A percentile compares a stretch with the other conserved stretches of the same genome.
phyloP scores from a whole-genome alignment of 2,329 filamentous ascomycete species.

The Fusarium acutatum region DNA sequence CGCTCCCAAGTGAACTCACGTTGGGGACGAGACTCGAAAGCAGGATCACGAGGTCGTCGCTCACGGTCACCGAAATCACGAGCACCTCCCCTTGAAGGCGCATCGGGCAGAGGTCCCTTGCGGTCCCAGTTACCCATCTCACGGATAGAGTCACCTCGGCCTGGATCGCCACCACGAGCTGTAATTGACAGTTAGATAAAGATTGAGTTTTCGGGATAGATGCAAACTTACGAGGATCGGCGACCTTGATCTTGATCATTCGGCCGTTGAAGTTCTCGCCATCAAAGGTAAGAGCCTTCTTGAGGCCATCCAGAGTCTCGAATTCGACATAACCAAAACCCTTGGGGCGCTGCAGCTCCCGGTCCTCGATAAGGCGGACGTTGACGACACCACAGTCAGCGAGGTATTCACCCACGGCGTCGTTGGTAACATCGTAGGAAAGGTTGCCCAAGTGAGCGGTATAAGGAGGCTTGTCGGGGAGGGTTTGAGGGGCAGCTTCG shows the following conservation, averaged over 20 bases:
- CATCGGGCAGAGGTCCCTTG: constrained; percentile 85
- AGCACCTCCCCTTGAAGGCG: constrained; percentile 64
- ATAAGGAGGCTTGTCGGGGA: constrained; percentile 92
- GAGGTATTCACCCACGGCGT: constrained; percentile 88
- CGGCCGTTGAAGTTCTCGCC: constrained; percentile 86
- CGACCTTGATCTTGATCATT: constrained; percentile 91
- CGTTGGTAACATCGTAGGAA: constrained; percentile 89
- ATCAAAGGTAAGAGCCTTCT: constrained; percentile 86
- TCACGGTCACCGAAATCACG: constrained; percentile 68
- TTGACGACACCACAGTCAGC: constrained; percentile 84
- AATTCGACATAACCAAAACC: constrained; percentile 99
- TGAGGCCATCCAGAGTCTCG: constrained; percentile 83
- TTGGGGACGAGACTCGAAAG: constrained; percentile 65
- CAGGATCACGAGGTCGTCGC: constrained; percentile 73
- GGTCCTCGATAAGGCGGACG: constrained; percentile 97
- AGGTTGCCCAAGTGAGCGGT: constrained; percentile 97
- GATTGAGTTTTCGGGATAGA: neutral
- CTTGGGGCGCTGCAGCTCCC: constrained; percentile 91
- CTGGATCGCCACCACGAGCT: constrained; percentile 83
- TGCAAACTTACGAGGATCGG: constrained; percentile 85
- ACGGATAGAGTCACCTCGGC: constrained; percentile 69
- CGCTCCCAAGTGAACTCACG: constrained; percentile 92
- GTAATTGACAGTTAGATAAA: constrained; percentile 48
- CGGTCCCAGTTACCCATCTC: constrained; percentile 92
- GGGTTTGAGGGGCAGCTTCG: constrained; percentile 75